These are phyloP conservation scores for Medakamo hakoo DNA, from an alignment of 139 green algal genomes.

Conservation along the genomic window DNA sequence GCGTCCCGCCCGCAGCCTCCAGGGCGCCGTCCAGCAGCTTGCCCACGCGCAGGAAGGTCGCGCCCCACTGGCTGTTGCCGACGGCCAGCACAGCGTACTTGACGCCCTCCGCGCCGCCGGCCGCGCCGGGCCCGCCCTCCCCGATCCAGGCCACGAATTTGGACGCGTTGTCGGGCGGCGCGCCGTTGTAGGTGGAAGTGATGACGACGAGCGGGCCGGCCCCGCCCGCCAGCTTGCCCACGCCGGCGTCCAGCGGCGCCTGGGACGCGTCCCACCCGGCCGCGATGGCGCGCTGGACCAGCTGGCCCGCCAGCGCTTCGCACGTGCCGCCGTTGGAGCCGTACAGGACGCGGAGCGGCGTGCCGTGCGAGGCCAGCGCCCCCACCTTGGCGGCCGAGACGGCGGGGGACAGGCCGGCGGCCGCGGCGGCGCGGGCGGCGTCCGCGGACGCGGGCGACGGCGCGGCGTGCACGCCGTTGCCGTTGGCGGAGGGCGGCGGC, in stretches of 20 bases:
- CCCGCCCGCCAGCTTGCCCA: not conserved
- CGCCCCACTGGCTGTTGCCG: constrained; percentile 14
- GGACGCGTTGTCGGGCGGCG: constrained; percentile 11
- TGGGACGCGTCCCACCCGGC: constrained; percentile 4
- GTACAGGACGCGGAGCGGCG: constrained; percentile 9
- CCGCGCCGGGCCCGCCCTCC: not conserved
- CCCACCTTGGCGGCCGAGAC: too few relatives aligned
- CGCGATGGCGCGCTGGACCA: constrained; percentile 1
- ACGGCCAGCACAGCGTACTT: constrained; percentile 10
- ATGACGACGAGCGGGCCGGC: constrained; percentile 3
- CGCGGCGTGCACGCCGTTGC: too few relatives aligned
- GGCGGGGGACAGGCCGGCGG: not conserved
- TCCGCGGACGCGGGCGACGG: too few relatives aligned
- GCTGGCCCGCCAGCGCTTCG: constrained; percentile 4
- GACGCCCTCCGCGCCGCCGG: constrained; percentile 2
- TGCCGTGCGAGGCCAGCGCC: constrained; percentile 6
- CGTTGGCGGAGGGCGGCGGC: not conserved
- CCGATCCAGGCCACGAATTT: constrained; percentile 6
- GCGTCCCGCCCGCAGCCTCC: not conserved
- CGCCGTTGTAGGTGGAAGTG: constrained; percentile 12
- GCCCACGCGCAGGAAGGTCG: constrained; percentile 9
- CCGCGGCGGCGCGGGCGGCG: too few relatives aligned
- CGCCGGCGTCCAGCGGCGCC: constrained; percentile 2
- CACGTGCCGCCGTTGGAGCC: constrained; percentile 14
- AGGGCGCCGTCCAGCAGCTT: not conserved